Conservation (phyloP, 495 filamentous ascomycete genomes). For the Penicillium paradoxum region DNA sequence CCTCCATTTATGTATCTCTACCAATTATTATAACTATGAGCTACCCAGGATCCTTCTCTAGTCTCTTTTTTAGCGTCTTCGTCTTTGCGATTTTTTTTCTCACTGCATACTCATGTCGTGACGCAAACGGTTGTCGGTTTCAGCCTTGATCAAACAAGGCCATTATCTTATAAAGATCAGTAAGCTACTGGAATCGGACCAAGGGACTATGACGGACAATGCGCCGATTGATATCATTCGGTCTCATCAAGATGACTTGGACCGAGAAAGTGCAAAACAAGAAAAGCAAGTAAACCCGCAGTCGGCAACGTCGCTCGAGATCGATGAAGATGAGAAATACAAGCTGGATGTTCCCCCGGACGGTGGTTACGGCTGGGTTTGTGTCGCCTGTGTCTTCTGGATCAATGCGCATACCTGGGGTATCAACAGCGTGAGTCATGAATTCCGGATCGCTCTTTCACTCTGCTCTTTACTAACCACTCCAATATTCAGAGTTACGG, state of each 20-base stretch:
- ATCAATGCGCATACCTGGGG: conserved; percentile 57
- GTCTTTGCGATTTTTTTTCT: background rate
- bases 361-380: conserved; percentile 55
- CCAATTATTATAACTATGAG: background rate
- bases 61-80: background rate
- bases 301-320: conserved; percentile 7
- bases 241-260: conserved; percentile 25
- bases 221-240: conserved; percentile 33
- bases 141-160: background rate
- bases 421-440: conserved; percentile 43
- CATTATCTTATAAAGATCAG: background rate
- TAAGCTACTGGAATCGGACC: background rate
- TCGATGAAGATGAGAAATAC: conserved; percentile 27
- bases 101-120: conserved; percentile 7
- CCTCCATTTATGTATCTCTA: conserved; percentile 3
- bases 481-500: conserved; percentile 45
- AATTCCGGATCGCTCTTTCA: background rate
- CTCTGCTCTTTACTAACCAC: conserved; percentile 4
- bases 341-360: conserved; percentile 43
- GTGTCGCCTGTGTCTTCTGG: conserved; percentile 45
- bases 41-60: background rate
- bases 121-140: conserved; percentile 14
- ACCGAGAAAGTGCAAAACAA: conserved; percentile 7
- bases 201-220: conserved; percentile 32
- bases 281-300: conserved; percentile 7